Evolutionary conservation across 176 grass and related monocot species (phyloP), one percentile per base, ranked within the genome.

Genomic region (Oropetium thomaeum): DNA sequence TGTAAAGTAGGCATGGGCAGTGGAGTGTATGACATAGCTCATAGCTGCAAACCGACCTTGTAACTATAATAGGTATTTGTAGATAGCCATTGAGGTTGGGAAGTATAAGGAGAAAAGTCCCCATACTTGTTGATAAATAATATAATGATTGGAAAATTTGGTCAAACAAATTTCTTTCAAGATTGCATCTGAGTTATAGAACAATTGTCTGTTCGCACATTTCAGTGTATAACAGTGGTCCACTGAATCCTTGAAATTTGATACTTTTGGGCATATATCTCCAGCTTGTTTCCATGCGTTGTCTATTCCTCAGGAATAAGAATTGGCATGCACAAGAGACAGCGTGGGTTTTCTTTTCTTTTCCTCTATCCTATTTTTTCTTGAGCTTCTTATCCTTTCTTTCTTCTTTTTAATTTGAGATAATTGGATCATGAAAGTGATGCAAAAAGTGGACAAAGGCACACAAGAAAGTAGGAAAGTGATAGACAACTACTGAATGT

Each of bases 401-500:
- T 69, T 83, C 67, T 69, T 74, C 79, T 39, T 57, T 79, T 83
- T 70, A 69, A 83, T 63, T 80, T 75, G 63, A 83, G 86, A 83
- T 79, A 88, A 83, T 44, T 47, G 75, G 81, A 83, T 74, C 58
- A 62, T 64, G 86, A 88, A 88, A 88, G 75, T 75, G 81, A 88
- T 75, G 45, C 81, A 88, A 88, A 84, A 88, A 80, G 81, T 84
- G 30, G 75, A 79, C 70, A 34, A 79, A 80, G 70, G 63, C 75
- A 70, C 57, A 72, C 35, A 79, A 45, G 69, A 75, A 88, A 79
- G 69, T 45, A 45, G 65, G 75, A 88, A 79, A 80, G 81, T 13
- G 54, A 84, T 83, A 80, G 75, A 70, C 75, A 88, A 65, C 63
- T 70, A 84, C 81, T 64, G 68, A 42, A 74, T 83, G 81, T n/a